Evolutionary conservation across 1,284 basidiomycete species (phyloP).

Genomic region (Moesziomyces globuligerus): DNA sequence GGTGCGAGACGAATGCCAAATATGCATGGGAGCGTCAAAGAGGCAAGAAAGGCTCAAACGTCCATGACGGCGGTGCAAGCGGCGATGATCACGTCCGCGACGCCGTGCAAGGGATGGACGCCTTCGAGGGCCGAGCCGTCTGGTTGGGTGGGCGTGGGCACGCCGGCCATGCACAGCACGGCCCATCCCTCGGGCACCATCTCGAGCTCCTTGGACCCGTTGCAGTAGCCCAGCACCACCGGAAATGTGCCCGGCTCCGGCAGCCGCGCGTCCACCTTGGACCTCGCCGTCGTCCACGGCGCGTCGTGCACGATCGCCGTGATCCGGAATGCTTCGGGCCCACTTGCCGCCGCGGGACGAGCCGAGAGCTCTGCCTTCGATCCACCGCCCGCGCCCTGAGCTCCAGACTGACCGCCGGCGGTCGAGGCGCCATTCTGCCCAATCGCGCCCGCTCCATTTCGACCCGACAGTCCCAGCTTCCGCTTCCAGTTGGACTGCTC

Average conservation of each 20-base stretch:
- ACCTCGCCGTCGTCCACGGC: constrained; percentile 20
- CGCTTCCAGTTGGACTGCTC: constrained; percentile 40
- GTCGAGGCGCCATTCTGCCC: neutral
- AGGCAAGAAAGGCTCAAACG: constrained; percentile 12
- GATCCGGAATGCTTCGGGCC: constrained; percentile 37
- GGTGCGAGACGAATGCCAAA: neutral
- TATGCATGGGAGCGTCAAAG: neutral
- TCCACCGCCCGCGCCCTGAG: too few species aligned
- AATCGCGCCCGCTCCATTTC: neutral
- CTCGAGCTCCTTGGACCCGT: constrained; percentile 35
- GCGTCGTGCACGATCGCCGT: constrained; percentile 46
- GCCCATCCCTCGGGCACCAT: constrained; percentile 54
- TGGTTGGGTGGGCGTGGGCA: constrained; percentile 9
- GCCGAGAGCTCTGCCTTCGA: too few species aligned
- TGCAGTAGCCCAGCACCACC: constrained; percentile 52
- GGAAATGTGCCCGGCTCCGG: constrained; percentile 49
- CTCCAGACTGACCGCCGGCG: neutral
- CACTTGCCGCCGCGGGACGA: neutral
- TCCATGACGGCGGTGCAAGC: constrained; percentile 52
- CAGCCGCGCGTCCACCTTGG: constrained; percentile 22
- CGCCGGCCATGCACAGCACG: constrained; percentile 31
- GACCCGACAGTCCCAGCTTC: constrained; percentile 27
- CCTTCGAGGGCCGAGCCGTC: constrained; percentile 17
- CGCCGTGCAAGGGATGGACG: constrained; percentile 34
- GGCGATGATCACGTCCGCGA: constrained; percentile 47